Evolutionary conservation across 148 eudicot species (phyloP), one percentile per base, ranked within the genome.

Genomic region (Arctostaphylos glauca): DNA sequence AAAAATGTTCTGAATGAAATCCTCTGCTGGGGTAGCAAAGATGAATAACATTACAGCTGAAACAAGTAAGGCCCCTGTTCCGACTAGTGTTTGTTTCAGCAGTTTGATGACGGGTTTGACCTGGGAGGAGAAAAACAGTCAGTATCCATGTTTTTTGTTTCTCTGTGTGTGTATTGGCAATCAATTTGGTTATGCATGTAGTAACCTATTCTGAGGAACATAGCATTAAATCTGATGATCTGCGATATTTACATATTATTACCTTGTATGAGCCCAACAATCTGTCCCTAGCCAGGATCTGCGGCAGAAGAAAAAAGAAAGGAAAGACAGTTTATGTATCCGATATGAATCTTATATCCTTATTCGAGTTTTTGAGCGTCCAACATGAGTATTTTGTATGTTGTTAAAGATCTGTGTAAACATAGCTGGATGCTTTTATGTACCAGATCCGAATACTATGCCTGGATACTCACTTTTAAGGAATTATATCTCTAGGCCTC

Each of bases 241-340:
- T 62, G 21, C 56, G 56, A 48, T 47, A 43, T 50, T 50, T 54
- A 75, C 10, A 56, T 23, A 81, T 48, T 76, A 64, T 67, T 91
- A 96, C 99, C 99, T 96, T 94, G 56, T 94, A 96, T 76, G 99
- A 92, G 80, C 99, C 99, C 83, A 96, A 81, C 83, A 96, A 84
- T 77, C 99, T 92, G 81, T 96, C 99, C 48, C 99, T 98, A 83
- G 99, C 99, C 82, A 96, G 85, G 80, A 96, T 89, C 98, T 95
- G 91, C 85, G 1, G 38, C 0, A 31, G 38, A 31, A 31, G 1
- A 31, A 31, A 31, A 72, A 74, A 82, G 31, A 56, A 79, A 52
- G 43, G 12, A 83, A 44, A 44, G 74, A 56, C 13, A 15, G 6
- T 64, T 2, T 38, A 75, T 74, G 74, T 23, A n/a, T n/a, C n/a